phyloP scores from a whole-genome alignment of 2,329 filamentous ascomycete genomes.

The Colletotrichum euphorbiae region DNA sequence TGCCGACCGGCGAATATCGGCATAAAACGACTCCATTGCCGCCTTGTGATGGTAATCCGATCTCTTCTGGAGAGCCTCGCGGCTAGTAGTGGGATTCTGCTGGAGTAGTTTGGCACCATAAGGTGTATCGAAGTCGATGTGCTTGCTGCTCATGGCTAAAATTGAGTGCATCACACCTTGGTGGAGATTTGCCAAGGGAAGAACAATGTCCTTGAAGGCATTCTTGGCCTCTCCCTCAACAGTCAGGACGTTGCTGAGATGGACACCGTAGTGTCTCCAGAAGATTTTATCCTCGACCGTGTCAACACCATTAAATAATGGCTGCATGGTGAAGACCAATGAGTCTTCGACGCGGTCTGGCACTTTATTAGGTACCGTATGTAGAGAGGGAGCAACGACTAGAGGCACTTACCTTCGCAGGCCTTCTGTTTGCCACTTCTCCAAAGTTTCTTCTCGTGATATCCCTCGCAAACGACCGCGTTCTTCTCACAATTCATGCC shows the following conservation, averaged over 20 bases:
- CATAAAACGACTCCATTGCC: conserved; percentile 64
- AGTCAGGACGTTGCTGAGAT: conserved; percentile 83
- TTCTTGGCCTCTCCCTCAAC: conserved; percentile 85
- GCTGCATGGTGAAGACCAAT: conserved; percentile 65
- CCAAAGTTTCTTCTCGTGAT: conserved; percentile 88
- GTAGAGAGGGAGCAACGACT: background rate
- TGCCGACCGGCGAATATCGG: conserved; percentile 56
- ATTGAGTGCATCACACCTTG: conserved; percentile 91
- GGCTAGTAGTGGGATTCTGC: conserved; percentile 60
- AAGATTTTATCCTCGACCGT: conserved; percentile 83
- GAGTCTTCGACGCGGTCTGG: conserved; percentile 34
- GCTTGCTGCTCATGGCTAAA: conserved; percentile 83
- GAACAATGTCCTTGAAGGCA: conserved; percentile 85
- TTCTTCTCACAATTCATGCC: conserved; percentile 94
- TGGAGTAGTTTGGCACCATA: conserved; percentile 66
- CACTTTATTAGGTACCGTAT: background rate
- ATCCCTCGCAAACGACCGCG: conserved; percentile 90
- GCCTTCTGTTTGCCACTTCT: conserved; percentile 83
- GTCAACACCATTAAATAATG: conserved; percentile 84
- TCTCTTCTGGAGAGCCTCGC: conserved; percentile 60
- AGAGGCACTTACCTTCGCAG: conserved; percentile 68
- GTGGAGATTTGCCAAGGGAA: conserved; percentile 84
- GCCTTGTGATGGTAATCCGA: conserved; percentile 67
- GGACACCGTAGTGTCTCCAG: conserved; percentile 83
- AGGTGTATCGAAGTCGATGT: conserved; percentile 71